Conservation (phyloP, 345 rosid genomes). For the Zanthoxylum bungeanum region DNA sequence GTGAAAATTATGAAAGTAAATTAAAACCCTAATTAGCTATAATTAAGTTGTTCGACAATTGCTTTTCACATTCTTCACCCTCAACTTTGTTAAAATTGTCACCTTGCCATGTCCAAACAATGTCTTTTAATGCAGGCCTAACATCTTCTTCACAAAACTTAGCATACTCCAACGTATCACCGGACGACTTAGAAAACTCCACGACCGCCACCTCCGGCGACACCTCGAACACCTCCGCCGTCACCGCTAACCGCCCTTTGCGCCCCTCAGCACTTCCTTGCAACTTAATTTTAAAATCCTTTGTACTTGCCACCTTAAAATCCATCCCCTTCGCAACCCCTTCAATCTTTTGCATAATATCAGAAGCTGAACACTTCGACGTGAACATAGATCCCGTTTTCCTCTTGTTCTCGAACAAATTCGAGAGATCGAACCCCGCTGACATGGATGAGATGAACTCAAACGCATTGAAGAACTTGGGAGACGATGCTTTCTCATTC, state of each 20-base stretch:
- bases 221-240: slow-evolving; percentile 62
- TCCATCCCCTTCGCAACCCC: slow-evolving; percentile 50
- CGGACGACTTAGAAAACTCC: slow-evolving; percentile 56
- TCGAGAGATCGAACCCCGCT: slow-evolving; percentile 73
- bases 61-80: background rate
- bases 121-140: slow-evolving; percentile 68
- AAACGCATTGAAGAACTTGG: slow-evolving; percentile 62
- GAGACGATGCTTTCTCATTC: slow-evolving; percentile 10
- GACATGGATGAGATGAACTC: slow-evolving; percentile 76
- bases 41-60: background rate
- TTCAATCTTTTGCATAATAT: slow-evolving; percentile 49
- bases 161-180: too few species aligned
- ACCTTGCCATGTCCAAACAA: slow-evolving; percentile 93
- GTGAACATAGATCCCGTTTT: slow-evolving; percentile 57
- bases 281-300: slow-evolving; percentile 48
- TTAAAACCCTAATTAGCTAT: too few species aligned
- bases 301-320: slow-evolving; percentile 39
- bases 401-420: slow-evolving; percentile 49
- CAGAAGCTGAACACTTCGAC: slow-evolving; percentile 41
- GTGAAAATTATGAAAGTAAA: background rate
- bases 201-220: slow-evolving; percentile 64
- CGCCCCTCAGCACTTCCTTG: slow-evolving; percentile 48
- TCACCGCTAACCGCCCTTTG: slow-evolving; percentile 53
- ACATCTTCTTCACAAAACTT: slow-evolving; percentile 72
- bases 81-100: slow-evolving; percentile 28